phyloP scores from a whole-genome alignment of 192 early-diverging fungal genomes.

The Mortierella hygrophila region DNA sequence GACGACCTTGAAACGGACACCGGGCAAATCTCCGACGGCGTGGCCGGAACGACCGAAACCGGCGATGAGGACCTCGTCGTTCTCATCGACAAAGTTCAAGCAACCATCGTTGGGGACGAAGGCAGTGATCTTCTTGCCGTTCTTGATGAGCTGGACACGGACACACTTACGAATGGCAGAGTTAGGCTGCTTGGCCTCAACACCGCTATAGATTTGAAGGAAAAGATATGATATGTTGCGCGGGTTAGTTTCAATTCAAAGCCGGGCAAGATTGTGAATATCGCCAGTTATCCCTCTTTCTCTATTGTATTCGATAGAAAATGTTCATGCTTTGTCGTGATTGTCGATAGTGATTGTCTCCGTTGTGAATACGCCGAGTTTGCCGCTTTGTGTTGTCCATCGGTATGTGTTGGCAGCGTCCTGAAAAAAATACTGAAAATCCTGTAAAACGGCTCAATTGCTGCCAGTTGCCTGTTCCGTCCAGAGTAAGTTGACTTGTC shows the following conservation, averaged over 20 bases:
- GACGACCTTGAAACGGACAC: constrained; percentile 99
- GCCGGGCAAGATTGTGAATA: background rate
- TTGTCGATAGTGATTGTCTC: too few species aligned
- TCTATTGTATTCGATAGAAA: too few species aligned
- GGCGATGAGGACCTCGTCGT: constrained; percentile 99
- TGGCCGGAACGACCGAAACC: constrained; percentile 99
- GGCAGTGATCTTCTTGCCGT: constrained; percentile 99
- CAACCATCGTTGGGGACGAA: constrained; percentile 99
- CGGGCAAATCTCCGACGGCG: constrained; percentile 99
- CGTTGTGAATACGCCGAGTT: too few species aligned
- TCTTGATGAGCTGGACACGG: constrained; percentile 99
- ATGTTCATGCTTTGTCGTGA: too few species aligned
- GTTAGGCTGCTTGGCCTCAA: constrained; percentile 99
- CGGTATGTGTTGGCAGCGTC: too few species aligned
- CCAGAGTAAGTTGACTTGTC: background rate
- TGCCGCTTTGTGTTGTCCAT: too few species aligned
- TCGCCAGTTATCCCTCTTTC: background rate
- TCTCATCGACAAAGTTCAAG: constrained; percentile 99
- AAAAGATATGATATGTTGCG: background rate
- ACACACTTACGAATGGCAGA: constrained; percentile 99
- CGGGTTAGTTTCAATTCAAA: background rate
- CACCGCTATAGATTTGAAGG: constrained; percentile 77
- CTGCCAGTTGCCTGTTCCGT: too few species aligned
- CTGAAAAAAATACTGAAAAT: background rate
- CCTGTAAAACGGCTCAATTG: too few species aligned